phyloP scores from a whole-genome alignment of 2,329 filamentous ascomycete species.

The Pezicula radicicola region DNA sequence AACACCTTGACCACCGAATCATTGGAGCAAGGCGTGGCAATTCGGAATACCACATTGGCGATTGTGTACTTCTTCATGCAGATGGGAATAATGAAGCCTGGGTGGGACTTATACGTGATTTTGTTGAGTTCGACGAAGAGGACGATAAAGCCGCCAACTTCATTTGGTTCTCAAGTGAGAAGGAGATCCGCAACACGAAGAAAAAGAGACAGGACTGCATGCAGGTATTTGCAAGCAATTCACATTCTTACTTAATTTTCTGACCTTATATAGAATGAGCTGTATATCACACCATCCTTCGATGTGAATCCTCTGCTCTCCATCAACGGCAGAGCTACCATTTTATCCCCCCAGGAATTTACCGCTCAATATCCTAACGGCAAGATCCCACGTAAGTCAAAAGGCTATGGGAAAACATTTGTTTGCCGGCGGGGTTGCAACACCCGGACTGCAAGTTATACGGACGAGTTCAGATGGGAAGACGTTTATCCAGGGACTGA shows the following conservation, averaged over 20 bases:
- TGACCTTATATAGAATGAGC: slow-evolving; percentile 63
- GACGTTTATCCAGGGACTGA: slow-evolving; percentile 59
- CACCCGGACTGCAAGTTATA: slow-evolving; percentile 84
- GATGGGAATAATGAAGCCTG: slow-evolving; percentile 85
- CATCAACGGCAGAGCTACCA: slow-evolving; percentile 83
- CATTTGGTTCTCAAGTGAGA: slow-evolving; percentile 93
- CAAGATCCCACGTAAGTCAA: slow-evolving; percentile 67
- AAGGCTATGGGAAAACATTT: slow-evolving; percentile 81
- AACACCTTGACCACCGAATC: slow-evolving; percentile 47
- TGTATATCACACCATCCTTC: slow-evolving; percentile 85
- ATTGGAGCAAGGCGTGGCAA: slow-evolving; percentile 78
- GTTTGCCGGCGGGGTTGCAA: slow-evolving; percentile 88
- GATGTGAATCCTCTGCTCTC: slow-evolving; percentile 84
- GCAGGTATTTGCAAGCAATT: slow-evolving; percentile 19
- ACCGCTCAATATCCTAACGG: slow-evolving; percentile 68
- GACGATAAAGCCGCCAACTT: slow-evolving; percentile 81
- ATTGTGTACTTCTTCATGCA: slow-evolving; percentile 83
- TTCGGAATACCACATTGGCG: slow-evolving; percentile 79
- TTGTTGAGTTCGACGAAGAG: slow-evolving; percentile 70
- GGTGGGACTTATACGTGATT: slow-evolving; percentile 86
- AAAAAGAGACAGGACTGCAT: slow-evolving; percentile 81
- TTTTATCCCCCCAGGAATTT: slow-evolving; percentile 73
- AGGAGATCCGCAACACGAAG: slow-evolving; percentile 79
- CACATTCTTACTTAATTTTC: not conserved
- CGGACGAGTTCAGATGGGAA: slow-evolving; percentile 90